These are phyloP conservation scores for Candida sanyaensis DNA, from an alignment of 1,139 yeast species.

Conservation along the genomic window DNA sequence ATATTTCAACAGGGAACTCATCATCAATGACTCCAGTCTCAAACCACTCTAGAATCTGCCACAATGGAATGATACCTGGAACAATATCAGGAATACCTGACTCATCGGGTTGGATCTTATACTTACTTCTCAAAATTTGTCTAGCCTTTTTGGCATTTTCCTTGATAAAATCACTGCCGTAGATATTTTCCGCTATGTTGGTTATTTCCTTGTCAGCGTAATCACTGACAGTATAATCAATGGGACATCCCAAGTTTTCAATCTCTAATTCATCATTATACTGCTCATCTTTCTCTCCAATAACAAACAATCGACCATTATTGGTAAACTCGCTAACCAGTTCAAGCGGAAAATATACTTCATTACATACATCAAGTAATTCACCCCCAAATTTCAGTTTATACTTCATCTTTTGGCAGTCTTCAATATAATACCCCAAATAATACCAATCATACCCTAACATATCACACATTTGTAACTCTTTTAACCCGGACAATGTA, in stretches of 20 bases:
- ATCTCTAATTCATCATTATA: slow-evolving; percentile 17
- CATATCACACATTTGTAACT: slow-evolving; percentile 53
- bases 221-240: slow-evolving; percentile 14
- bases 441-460: slow-evolving; percentile 56
- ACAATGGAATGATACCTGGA: slow-evolving; percentile 54
- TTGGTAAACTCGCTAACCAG: slow-evolving; percentile 29
- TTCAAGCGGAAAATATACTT: slow-evolving; percentile 45
- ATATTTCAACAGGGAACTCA: slow-evolving; percentile 20
- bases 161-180: slow-evolving; percentile 21
- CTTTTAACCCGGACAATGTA: slow-evolving; percentile 73
- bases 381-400: slow-evolving; percentile 81
- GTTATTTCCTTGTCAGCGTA: slow-evolving; percentile 12
- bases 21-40: slow-evolving; percentile 20
- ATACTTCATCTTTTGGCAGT: slow-evolving; percentile 81
- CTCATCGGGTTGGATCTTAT: slow-evolving; percentile 4
- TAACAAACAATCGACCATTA: slow-evolving; percentile 46
- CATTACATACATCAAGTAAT: slow-evolving; percentile 54
- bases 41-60: slow-evolving; percentile 39
- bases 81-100: slow-evolving; percentile 40
- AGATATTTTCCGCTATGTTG: slow-evolving; percentile 40
- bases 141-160: slow-evolving; percentile 24
- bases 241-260: slow-evolving; percentile 20
- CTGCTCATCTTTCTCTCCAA: slow-evolving; percentile 20
- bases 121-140: slow-evolving; percentile 17
- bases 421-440: slow-evolving; percentile 77